Evolutionary conservation across 306 rosid species (phyloP), one percentile per base, ranked within the genome.

Genomic region (Malus asiatica): DNA sequence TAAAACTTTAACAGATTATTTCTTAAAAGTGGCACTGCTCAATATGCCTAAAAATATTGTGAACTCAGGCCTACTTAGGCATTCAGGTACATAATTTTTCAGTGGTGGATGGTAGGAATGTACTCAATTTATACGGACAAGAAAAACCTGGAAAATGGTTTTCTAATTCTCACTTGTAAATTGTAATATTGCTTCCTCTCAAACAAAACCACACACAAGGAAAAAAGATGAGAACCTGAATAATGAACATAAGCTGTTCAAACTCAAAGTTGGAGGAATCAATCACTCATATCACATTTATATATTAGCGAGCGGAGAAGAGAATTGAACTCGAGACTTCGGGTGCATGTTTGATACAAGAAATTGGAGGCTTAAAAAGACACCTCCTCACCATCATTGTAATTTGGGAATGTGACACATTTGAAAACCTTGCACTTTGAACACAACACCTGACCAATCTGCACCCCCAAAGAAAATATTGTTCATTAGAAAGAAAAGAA

Each of bases 361-460:
- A 27, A 58, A 74, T n/a, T 52, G 9, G 22, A 67, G 19, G 71
- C 73, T 85, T 83, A 86, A 66, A 82, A 70, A 16, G 84, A 51
- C 45, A 84, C 77, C 33, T 79, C 79, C n/a, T 70, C 80, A 46
- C 90, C 90, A 70, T 96, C 97, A 33, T 48, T 66, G 78, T 76
- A 88, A 84, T 89, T 73, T 42, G 98, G 99, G 78, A 92, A 96
- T 75, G 96, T 90, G 22, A 95, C 88, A 76, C 97, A 90, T 83
- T 89, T 90, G 88, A 89, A 92, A 57, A 92, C 99, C 79, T 92
- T 92, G 79, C 99, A 90, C 29, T 76, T 90, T 5, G 96, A 82
- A 83, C 99, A 89, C 73, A 96, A 77, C 19, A 89, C 76, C 77
- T 70, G 91, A 60, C 99, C 98, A 84, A 84, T 70, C 97, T 95